These are phyloP conservation scores for Aspergillus phoenicis DNA, from an alignment of 2,329 filamentous ascomycete species.

Conservation along the genomic window DNA sequence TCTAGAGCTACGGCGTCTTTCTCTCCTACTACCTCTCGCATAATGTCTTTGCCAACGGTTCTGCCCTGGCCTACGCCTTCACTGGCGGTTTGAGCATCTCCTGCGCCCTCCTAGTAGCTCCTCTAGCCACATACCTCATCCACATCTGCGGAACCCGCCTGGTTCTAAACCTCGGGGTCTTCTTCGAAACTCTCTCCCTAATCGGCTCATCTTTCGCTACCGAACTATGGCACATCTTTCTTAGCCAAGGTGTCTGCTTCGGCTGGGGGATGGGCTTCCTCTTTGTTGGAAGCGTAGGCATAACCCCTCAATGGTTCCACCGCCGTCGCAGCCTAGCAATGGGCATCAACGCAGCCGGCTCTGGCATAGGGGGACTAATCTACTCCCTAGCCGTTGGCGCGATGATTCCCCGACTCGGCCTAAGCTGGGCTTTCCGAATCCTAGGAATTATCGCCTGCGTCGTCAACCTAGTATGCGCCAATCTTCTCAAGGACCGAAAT, in stretches of 20 bases:
- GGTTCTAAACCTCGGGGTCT: conserved; percentile 58
- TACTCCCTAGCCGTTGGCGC: conserved; percentile 62
- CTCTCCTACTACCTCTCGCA: conserved; percentile 61
- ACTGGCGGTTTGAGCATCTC: conserved; percentile 63
- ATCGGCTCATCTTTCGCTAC: conserved; percentile 60
- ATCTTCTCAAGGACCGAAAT: conserved; percentile 61
- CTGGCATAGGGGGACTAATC: conserved; percentile 61
- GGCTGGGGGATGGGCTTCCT: conserved; percentile 65
- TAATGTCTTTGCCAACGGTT: conserved; percentile 58
- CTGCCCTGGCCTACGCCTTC: conserved; percentile 60
- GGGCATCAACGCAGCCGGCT: conserved; percentile 61
- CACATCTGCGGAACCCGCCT: conserved; percentile 56
- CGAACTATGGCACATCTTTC: conserved; percentile 62
- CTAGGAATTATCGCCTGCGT: conserved; percentile 58
- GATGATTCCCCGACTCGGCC: conserved; percentile 58
- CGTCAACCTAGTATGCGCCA: conserved; percentile 56
- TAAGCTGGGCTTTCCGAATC: conserved; percentile 64
- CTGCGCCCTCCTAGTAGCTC: conserved; percentile 59
- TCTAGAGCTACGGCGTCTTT: conserved; percentile 58
- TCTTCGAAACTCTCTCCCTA: conserved; percentile 57
- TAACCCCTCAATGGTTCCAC: conserved; percentile 65
- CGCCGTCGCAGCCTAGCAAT: conserved; percentile 61
- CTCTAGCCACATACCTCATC: conserved; percentile 57
- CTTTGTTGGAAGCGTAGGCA: conserved; percentile 59
- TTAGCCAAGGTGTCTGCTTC: conserved; percentile 63